A percentile compares a stretch with the other conserved stretches of the same genome.
Conservation (phyloP, 345 rosid species). For the Melaleuca quinquenervia region DNA sequence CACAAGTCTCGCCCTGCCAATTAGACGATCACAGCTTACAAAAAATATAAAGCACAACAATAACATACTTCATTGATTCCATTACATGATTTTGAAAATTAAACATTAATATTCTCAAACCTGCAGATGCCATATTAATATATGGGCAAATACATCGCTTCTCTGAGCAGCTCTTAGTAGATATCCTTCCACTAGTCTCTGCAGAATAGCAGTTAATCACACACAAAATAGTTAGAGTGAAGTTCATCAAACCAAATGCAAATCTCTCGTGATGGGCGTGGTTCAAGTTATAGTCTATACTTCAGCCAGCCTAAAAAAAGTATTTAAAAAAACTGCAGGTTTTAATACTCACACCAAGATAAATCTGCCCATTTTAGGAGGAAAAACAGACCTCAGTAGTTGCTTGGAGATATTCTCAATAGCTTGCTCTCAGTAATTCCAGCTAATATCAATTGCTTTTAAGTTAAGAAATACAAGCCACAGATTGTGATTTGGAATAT, state of each 20-base stretch:
- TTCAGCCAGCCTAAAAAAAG: not conserved
- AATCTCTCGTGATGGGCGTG: not conserved
- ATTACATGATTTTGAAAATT: not conserved
- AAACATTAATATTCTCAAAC: conserved; percentile 21
- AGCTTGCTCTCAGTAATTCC: not conserved
- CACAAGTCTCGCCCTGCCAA: conserved; percentile 68
- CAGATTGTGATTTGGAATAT: not conserved
- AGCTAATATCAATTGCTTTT: not conserved
- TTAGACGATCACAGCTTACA: not conserved
- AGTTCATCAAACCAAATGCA: not conserved
- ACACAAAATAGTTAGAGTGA: not conserved
- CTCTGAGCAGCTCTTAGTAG: conserved; percentile 94
- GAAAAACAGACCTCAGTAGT: not conserved
- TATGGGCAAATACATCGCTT: conserved; percentile 96
- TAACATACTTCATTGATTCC: not conserved
- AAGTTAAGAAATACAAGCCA: not conserved
- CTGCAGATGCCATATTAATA: conserved; percentile 97
- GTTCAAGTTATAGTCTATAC: not conserved
- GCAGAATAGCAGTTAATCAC: conserved; percentile 14
- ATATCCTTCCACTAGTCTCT: conserved; percentile 93
- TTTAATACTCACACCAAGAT: not conserved
- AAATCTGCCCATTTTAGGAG: not conserved
- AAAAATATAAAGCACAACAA: not conserved
- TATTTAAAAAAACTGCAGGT: not conserved
- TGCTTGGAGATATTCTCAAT: not conserved